Base-by-base conservation (phyloP, 2,329 filamentous ascomycete genomes). In the Septoria linicola region DNA sequence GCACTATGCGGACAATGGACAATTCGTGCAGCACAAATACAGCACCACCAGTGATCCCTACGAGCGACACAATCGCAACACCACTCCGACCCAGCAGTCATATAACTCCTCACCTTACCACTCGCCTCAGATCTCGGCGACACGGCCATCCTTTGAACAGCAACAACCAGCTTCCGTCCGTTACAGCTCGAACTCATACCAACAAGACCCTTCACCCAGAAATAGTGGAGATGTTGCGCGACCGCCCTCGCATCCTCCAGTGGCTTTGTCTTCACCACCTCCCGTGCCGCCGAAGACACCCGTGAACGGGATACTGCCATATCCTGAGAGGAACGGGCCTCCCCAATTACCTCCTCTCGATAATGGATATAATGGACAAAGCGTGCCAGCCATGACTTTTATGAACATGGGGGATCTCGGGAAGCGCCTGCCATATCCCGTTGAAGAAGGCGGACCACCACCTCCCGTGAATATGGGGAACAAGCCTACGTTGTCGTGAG, bases 391-490 rank as follows among this genome's bases (percentile, higher is more conserved):
- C 7, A 49, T 58, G 43, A 66, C 66, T 1, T 67, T 66, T 30
- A 63, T 62, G 60, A 61, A 69, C 27, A 66, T 68, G 62, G 63
- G 63, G 7, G 62, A 62, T 11, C 41, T 67, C 25, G 63, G 66
- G 11, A 53, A 61, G 27, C 44, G 57, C 14, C 78, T 88, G 27
- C 90, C 90, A 1, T 96, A 96, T 68, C 92, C 92, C 0, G 72
- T 88, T 41, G 84, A 83, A 39, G 87, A 95, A 63, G 87, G 36
- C 5, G 44, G 86, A 20, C 85, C 87, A 21, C 91, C 92, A 14
- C 92, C 92, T 2, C 76, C 81, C 5, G 89, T 95, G 6, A 95
- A 95, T 63, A 87, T 89, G 79, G 84, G 87, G 37, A 82, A 85
- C 60, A 96, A 96, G 69, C 92, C 92, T 36, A 52, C 51, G 17